Evolutionary conservation across 768 basidiomycete genomes (phyloP), one percentile per base, ranked within the genome.

Genomic region (Lyophyllum decastes): DNA sequence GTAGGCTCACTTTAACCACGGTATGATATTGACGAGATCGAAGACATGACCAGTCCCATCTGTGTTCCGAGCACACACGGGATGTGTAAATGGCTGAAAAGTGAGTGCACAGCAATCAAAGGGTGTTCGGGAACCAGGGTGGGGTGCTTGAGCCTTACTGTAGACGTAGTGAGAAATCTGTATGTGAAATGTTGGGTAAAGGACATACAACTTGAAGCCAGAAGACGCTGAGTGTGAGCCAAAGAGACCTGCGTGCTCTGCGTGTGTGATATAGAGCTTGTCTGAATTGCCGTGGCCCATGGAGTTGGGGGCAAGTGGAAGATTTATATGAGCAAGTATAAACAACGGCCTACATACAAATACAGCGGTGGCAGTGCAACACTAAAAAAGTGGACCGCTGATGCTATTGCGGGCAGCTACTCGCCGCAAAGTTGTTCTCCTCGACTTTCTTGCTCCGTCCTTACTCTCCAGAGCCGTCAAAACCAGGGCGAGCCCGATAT

Each of bases 71-170:
- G 92, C 89, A 66, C 90, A 92, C 12, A 97, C 95, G 1, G 95
- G 95, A 65, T 94, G 88, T 25, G 78, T 78, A 68, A 96, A 97
- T 5, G 89, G 92, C 66, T 95, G 94, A 61, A 94, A 90, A 9
- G 94, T 93, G 33, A 97, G 82, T 0, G 94, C 87, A 62, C 95
- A 98, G 61, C 89, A 96, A 74, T 97, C 95, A 66, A 92, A 94
- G 26, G 92, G 92, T 0, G 89, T 92, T 44, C 78, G 76, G 38
- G 82, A 77, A 61, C 79, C 84, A 35, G 86, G 83, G 68, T 86
- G 85, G 0, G 84, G 82, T 35, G 82, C 87, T 69, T 90, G 84
- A 25, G 77, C 77, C 68, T 91, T 92, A 49, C 89, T 91, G 63
- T 25, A 17, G 46, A 11, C 27, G 64, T 44, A 61, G 52, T 64